Percentiles rank a stretch among this genome's conserved stretches.
Evolutionary conservation across 139 green algal species (phyloP).

Genomic region (Medakamo hakoo): DNA sequence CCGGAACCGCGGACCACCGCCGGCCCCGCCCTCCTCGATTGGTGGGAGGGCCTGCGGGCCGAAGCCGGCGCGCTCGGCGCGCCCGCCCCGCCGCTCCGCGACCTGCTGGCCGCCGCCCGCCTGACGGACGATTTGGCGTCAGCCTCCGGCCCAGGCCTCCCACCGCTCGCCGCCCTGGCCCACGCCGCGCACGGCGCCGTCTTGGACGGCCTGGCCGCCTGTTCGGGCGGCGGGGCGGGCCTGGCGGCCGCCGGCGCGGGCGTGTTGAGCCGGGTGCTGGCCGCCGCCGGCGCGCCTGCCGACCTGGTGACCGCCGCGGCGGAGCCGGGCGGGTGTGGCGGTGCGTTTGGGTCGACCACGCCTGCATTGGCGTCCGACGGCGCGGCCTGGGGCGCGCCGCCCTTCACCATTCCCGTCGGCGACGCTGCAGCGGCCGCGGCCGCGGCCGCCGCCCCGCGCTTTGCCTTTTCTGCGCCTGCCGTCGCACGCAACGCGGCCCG

Average conservation of each 20-base stretch:
- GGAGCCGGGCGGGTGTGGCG: background rate
- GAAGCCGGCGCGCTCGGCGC: background rate
- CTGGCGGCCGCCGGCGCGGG: background rate
- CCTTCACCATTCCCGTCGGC: conserved; percentile 48
- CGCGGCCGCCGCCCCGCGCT: conserved; percentile 20
- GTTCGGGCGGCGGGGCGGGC: no score
- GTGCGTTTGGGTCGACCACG: no score
- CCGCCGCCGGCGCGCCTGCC: background rate
- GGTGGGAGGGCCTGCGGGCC: conserved; percentile 34
- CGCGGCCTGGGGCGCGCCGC: conserved; percentile 48
- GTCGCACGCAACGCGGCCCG: conserved; percentile 72
- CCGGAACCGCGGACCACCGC: conserved; percentile 4
- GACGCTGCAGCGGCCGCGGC: background rate
- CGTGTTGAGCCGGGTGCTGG: background rate
- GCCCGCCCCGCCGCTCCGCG: conserved; percentile 33
- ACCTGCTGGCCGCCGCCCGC: conserved; percentile 73
- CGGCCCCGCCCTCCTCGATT: conserved; percentile 42
- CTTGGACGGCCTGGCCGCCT: conserved; percentile 69
- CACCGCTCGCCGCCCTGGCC: conserved; percentile 39
- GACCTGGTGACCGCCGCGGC: conserved; percentile 4
- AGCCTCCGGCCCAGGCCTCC: conserved; percentile 26
- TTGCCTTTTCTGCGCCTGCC: conserved; percentile 75
- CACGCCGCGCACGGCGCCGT: conserved; percentile 84
- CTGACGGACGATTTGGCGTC: conserved; percentile 61
- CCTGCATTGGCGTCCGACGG: no score